A percentile compares a stretch with the other conserved stretches of the same genome.
phyloP scores from a whole-genome alignment of 108 stramenopile genomes.

The Mayamaea pseudoterrestris region DNA sequence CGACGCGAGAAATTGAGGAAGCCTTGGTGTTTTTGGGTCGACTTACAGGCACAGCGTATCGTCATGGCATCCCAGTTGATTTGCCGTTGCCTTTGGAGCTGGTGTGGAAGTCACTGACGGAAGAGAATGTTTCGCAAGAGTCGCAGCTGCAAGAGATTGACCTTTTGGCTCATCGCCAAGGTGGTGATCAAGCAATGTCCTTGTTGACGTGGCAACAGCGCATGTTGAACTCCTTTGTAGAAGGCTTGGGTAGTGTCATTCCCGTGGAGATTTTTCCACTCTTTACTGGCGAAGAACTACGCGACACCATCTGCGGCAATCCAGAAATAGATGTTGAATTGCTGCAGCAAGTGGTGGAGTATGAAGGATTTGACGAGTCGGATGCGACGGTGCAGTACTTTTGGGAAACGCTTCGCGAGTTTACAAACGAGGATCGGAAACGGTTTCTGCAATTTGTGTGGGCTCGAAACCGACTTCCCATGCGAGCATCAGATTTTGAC shows the following conservation, averaged over 20 bases:
- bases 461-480: conserved; percentile 89
- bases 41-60: conserved; percentile 81
- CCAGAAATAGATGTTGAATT: conserved; percentile 93
- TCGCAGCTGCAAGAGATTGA: conserved; percentile 53
- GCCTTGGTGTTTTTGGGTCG: conserved; percentile 82
- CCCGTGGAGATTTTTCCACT: conserved; percentile 84
- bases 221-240: conserved; percentile 77
- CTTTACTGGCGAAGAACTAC: conserved; percentile 77
- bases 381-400: conserved; percentile 75
- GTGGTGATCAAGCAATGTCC: background rate
- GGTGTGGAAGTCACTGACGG: conserved; percentile 56
- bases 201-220: conserved; percentile 45
- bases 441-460: conserved; percentile 94
- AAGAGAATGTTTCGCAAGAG: conserved; percentile 22
- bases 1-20: conserved; percentile 54
- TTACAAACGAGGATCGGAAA: conserved; percentile 75
- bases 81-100: conserved; percentile 66
- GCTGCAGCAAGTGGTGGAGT: conserved; percentile 78
- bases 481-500: conserved; percentile 79
- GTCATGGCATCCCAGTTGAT: conserved; percentile 82
- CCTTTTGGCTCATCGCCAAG: conserved; percentile 30
- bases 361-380: conserved; percentile 78
- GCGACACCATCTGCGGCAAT: conserved; percentile 82
- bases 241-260: conserved; percentile 83
- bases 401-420: conserved; percentile 90